Evolutionary conservation across 768 basidiomycete genomes (phyloP), one percentile per base, ranked within the genome.

Genomic region (Boletus pseudopeckii): DNA sequence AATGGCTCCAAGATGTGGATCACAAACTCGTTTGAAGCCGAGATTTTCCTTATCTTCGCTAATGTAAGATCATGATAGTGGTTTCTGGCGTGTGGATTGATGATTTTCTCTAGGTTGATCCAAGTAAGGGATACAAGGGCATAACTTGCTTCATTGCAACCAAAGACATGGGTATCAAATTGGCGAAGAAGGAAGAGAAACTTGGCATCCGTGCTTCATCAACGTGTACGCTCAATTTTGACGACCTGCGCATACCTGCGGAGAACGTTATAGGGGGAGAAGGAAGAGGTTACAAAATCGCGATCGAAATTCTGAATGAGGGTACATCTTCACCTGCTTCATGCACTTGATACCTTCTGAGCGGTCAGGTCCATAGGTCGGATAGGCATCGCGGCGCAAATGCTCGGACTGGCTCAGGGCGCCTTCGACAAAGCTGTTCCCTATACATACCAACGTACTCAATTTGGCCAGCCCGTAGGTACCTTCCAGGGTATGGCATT

Each of bases 1-100:
- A 95, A 93, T 61, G 97, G 97, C n/a, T 91, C 92, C 52, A 99
- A 99, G 77, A 95, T 96, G 94, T 97, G 94, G 94, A 97, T 98
- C 55, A 96, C 94, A 24, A 98, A 98, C 72, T 95, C 93, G 1
- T 80, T 84, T 54, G 92, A 95, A 71, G 93, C 92, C 1, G 90
- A 93, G 43, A 79, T 95, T 38, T 90, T 90, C 76, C 85, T 96
- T 60, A 90, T 98, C 45, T 98, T 99, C 57, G 97, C 97, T 48
- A 99, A 92, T 57, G 92, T 93, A 53, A 54, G 82, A 67, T n/a
- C 33, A 41, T 42, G n/a, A 5, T 18, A 15, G 28, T 28, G 24
- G 47, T 47, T 30, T 37, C 13, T 40, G 15, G 33, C 18, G 22
- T 42, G 7, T 28, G 9, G n/a, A n/a, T 6, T 34, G 43, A 53